Evolutionary conservation across 1,284 basidiomycete species (phyloP), one percentile per base, ranked within the genome.

Genomic region (Ganoderma boninense): DNA sequence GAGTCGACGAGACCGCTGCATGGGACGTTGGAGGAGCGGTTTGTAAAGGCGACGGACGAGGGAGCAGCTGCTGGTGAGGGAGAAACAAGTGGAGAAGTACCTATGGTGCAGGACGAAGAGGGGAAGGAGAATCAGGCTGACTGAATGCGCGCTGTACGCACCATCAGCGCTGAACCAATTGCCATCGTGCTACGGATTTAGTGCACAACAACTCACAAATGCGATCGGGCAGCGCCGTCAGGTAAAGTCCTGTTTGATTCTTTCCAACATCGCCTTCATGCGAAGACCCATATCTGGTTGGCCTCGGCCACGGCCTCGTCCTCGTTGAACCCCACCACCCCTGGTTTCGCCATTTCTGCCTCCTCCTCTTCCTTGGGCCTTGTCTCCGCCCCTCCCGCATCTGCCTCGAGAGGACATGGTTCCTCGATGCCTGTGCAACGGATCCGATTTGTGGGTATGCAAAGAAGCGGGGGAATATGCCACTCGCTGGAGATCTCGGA

Each of bases 221-320:
- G 59, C 23, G 59, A n/a, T 29, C 38, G 23, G n/a, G 29, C 23
- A 11, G 6, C 8, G 40, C 61, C 26, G 76, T 82, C 76, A 87
- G 65, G 81, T 77, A 65, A 83, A 80, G 73, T 91, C 87, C 64
- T 86, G 87, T 80, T 92, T 92, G 73, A 94, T 93, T 78, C 89
- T 90, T 77, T 92, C 91, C 60, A 95, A 85, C 84, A 95, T 86
- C n/a, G 87, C 89, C 73, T 88, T 87, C 93, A 95, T 95, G 35
- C 93, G 87, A 67, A 91, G 78, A 73, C 90, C 90, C 93, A 95
- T 95, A 76, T 94, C 87, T 13, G 93, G 93, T 76, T 94, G 93
- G 82, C 74, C 85, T 79, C 79, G 62, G 7, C 76, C 76, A 46
- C 77, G 72, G 4, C 71, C 76, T 44, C 77, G 73, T 4, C 71